Evolutionary conservation across 768 basidiomycete genomes (phyloP).

Genomic region (Cantharellus anzutake): DNA sequence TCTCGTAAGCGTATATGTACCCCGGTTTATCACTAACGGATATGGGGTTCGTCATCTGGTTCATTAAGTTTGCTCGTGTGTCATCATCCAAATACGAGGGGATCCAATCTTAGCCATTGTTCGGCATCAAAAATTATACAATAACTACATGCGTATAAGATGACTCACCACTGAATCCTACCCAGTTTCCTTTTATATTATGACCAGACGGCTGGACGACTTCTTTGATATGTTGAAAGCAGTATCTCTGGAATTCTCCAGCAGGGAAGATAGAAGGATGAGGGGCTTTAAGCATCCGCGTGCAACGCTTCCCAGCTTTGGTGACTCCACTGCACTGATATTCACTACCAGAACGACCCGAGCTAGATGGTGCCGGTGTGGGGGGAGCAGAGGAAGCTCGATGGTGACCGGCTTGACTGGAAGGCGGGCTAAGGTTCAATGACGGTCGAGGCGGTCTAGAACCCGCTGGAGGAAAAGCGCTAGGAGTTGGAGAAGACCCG

Average conservation of each 20-base stretch:
- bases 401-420: not conserved
- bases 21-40: constrained; percentile 40
- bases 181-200: constrained; percentile 32
- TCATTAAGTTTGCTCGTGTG: constrained; percentile 37
- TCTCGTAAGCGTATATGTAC: constrained; percentile 70
- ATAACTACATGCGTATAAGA: constrained; percentile 5
- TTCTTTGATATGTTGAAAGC: constrained; percentile 36
- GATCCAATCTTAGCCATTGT: constrained; percentile 40
- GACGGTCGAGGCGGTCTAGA: too few species aligned
- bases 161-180: constrained; percentile 36
- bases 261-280: constrained; percentile 10
- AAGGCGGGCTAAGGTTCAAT: too few species aligned
- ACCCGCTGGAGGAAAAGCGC: too few species aligned
- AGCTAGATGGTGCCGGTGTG: not conserved
- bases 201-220: constrained; percentile 36
- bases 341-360: constrained; percentile 1
- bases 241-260: constrained; percentile 7
- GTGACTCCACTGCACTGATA: constrained; percentile 47
- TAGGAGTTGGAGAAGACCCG: too few species aligned
- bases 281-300: constrained; percentile 33
- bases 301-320: constrained; percentile 43
- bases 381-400: not conserved
- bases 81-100: constrained; percentile 40
- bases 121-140: constrained; percentile 7
- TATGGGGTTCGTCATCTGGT: constrained; percentile 32